Evolutionary conservation across 1,284 basidiomycete genomes (phyloP).

Genomic region (Marasmius tenuissimus): DNA sequence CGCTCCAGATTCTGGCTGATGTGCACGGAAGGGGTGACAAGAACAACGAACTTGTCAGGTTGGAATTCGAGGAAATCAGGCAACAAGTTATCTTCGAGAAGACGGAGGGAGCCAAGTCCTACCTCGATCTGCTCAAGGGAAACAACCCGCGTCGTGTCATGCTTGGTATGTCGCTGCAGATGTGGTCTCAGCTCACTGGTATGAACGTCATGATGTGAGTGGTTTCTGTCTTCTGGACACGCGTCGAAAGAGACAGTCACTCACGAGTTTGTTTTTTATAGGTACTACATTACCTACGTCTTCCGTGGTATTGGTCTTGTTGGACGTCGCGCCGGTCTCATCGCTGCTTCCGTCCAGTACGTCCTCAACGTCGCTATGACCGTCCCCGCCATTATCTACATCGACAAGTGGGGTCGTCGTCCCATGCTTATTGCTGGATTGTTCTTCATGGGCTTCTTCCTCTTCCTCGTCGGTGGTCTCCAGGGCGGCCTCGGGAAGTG

Average conservation of each 20-base stretch:
- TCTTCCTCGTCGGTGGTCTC: constrained; percentile 75
- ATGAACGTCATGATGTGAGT: constrained; percentile 74
- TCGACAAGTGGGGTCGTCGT: constrained; percentile 79
- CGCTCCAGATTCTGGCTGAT: constrained; percentile 75
- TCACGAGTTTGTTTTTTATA: constrained; percentile 16
- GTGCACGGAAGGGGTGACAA: constrained; percentile 75
- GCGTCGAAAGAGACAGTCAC: not conserved
- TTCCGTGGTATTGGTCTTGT: constrained; percentile 77
- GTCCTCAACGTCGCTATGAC: constrained; percentile 75
- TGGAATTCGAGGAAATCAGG: constrained; percentile 81
- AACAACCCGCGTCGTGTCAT: constrained; percentile 59
- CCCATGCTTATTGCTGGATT: constrained; percentile 71
- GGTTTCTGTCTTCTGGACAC: not conserved
- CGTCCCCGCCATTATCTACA: constrained; percentile 74
- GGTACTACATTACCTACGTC: constrained; percentile 77
- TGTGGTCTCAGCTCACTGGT: constrained; percentile 65
- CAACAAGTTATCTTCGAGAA: constrained; percentile 67
- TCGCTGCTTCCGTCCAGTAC: constrained; percentile 77
- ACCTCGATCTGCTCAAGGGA: constrained; percentile 62
- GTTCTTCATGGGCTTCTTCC: constrained; percentile 71
- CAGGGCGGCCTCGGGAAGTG: constrained; percentile 68
- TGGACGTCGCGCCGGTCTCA: constrained; percentile 67
- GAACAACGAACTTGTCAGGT: constrained; percentile 64
- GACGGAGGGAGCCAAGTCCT: constrained; percentile 70
- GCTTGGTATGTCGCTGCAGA: constrained; percentile 57